Evolutionary conservation across 805 yeast genomes (phyloP), one percentile per base, ranked within the genome.

Genomic region (Priceomyces castillae): DNA sequence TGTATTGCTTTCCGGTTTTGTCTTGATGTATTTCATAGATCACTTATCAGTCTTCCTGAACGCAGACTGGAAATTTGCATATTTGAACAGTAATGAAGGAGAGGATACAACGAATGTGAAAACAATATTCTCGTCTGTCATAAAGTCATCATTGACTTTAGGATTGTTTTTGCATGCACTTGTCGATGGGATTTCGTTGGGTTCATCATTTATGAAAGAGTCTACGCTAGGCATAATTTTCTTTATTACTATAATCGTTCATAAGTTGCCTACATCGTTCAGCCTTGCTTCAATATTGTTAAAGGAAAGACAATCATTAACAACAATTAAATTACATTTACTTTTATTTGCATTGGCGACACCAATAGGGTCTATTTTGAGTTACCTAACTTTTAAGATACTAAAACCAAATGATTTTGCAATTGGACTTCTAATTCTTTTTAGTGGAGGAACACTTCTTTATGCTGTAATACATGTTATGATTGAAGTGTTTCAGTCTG

Each of bases 211-310:
- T 39, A 59, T 73, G 18, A 34, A 39, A 11, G 64, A 64, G 43
- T 53, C 62, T 7, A 59, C 69, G 5, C 60, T 74, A 30, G 71
- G 64, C 46, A 30, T 67, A 37, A 50, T 80, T 30, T 78, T 86
- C 40, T 76, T 82, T 37, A 40, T 81, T 10, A 82, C 87, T 10
- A 77, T 86, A 22, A 69, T 85, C 46, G 55, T 83, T 25, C 94
- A 86, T 66, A 86, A 86, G 59, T 67, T 85, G 4, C 94, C 94
- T 0, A 83, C 92, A 0, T 73, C 88, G 4, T 82, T 86, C 58
- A 84, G 90, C 33, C 68, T 86, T 34, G 59, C 78, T 3, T 72
- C 86, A 1, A 68, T 84, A 12, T 65, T 86, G 23, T 52, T 77
- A 9, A 61, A 68, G 23, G 63, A 65, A 28, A 68, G 71, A 3